Conservation (phyloP, 345 rosid genomes). For the Dipteronia sinensis region DNA sequence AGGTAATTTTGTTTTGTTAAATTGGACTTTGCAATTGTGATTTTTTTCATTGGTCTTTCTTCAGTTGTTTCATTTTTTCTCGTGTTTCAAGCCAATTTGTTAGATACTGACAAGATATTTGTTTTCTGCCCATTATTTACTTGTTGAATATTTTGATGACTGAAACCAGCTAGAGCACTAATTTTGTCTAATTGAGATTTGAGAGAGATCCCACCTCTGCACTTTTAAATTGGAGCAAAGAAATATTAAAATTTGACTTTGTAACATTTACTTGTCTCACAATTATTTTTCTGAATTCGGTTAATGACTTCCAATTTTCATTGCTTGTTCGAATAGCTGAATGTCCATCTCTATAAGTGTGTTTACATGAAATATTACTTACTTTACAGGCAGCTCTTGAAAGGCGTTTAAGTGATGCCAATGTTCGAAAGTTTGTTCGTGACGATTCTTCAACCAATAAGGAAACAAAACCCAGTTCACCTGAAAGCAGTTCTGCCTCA, state of each 20-base stretch:
- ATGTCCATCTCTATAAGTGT: too few species aligned
- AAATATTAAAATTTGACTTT: too few species aligned
- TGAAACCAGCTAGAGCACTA: too few species aligned
- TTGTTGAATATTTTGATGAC: too few species aligned
- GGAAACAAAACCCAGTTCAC: slow-evolving; percentile 50
- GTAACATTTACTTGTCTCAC: neutral
- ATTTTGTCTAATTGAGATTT: too few species aligned
- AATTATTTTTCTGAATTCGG: neutral
- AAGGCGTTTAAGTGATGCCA: slow-evolving; percentile 81
- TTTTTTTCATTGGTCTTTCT: too few species aligned
- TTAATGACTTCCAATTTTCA: neutral
- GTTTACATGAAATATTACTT: neutral
- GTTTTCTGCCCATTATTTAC: neutral
- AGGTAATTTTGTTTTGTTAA: slow-evolving; percentile 41
- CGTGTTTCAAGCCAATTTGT: too few species aligned
- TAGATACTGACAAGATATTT: neutral
- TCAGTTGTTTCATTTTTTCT: too few species aligned
- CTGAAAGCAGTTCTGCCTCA: slow-evolving; percentile 35
- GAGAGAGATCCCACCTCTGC: too few species aligned
- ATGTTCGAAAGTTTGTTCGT: slow-evolving; percentile 42
- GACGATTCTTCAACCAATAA: slow-evolving; percentile 50
- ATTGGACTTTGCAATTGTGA: neutral
- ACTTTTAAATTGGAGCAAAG: too few species aligned
- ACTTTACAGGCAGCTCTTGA: slow-evolving; percentile 80
- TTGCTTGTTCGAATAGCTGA: neutral